Base-by-base conservation (phyloP, 768 basidiomycete genomes). In the Xerocomellus dryophilus region DNA sequence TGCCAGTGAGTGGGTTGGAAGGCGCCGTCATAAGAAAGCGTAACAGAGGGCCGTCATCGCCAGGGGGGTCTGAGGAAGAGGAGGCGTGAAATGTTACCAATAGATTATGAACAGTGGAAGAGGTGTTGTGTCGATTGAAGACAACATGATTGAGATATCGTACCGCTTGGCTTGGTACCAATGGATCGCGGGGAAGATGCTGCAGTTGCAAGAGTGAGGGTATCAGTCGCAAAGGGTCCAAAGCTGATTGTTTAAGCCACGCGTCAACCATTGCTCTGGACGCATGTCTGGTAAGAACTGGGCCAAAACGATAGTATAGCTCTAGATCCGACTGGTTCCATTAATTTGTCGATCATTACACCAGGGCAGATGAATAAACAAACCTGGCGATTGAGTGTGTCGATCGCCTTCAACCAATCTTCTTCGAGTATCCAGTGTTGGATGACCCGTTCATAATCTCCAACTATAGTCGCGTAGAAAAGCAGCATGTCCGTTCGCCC, bases 341-440 rank as follows among this genome's bases (percentile, higher is more conserved):
- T 54, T 34, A 45, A 21, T 21, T 29, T 35, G 34, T 43, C 12
- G 47, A 34, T 47, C 15, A 17, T 38, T 43, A 18, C 52, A 32
- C 25, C 43, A 32, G 48, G 29, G 36, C 36, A 39, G 34, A 52
- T 18, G 39, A 17, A 29, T 49, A 21, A 43, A 59, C 55, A 29
- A 47, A 91, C 93, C 82, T 97, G 94, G 43, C 92, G 82, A 64
- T 83, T 95, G 56, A 98, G 81, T n/a, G 87, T 79, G 52, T 93
- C 89, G 51, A 98, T 88, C 0, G 93, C 95, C 63, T 92, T 90
- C 17, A 76, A 57, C 96, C 96, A 98, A 54, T 93, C 81, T 68
- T 96, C 94, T 68, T 97, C 91, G 51, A 90, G 76, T 38, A 98
- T 78, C 88, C 91, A 96, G 66, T 98, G 87, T 60, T 92, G 90